Evolutionary conservation across 179 eudicot species (phyloP), one percentile per base, ranked within the genome.

Genomic region (Spinacia oleracea): DNA sequence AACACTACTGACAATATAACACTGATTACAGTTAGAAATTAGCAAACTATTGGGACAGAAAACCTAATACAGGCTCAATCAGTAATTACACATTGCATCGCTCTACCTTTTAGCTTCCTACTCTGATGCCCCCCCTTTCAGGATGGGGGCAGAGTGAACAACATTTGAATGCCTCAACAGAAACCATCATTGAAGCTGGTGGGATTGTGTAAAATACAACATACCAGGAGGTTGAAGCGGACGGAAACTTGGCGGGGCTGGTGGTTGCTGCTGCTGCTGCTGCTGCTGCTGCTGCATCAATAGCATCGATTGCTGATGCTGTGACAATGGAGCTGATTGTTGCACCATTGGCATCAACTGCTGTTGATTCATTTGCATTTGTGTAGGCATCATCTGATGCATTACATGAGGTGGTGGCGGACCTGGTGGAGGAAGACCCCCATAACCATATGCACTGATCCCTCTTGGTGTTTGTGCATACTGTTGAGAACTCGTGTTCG

Each of bases 221-320:
- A 91, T 90, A 69, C 94, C 92, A 42, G 97, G 87, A 12, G 91
- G 87, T 83, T 86, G 96, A 65, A 86, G 78, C 18, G 91, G 84
- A 1, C 89, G 89, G 77, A 89, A 93, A 83, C 90, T 82, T 8
- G 96, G 91, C 9, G 92, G 86, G 2, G 56, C 84, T 8, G 85
- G 88, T 0, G 88, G 88, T 74, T 78, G 92, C 83, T 84, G 89
- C 67, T 84, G 88, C 76, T 78, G 92, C 83, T 84, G 88, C 72
- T 78, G 92, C 83, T 84, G 88, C 72, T 78, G 92, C 83, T 84
- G 89, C 67, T 84, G 88, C 76, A 75, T 75, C 72, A 84, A 25
- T 56, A 70, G 53, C 81, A 85, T 67, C 1, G 85, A 48, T 40
- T 88, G 87, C 74, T 83, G 87, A 72, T 83, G 85, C 60, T 83